phyloP scores from a whole-genome alignment of 2,329 filamentous ascomycete species.

The Aspergillus sergii region DNA sequence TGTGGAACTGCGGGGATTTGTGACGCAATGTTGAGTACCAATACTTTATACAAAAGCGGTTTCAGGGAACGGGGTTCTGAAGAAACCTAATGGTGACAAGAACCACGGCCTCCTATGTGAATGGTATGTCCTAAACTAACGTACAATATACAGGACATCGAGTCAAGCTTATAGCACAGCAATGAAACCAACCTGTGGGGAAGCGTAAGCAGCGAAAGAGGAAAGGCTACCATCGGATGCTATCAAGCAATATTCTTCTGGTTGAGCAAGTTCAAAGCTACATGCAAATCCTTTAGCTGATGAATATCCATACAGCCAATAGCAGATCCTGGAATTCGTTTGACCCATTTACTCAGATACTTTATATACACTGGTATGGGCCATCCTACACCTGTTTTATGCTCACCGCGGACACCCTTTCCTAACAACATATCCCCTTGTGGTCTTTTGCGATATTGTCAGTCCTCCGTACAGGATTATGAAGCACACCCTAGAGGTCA shows the following conservation, averaged over 20 bases:
- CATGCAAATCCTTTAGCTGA: too few relatives aligned
- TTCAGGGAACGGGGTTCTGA: too few relatives aligned
- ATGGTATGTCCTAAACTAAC: not conserved
- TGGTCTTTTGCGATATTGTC: not conserved
- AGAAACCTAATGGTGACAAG: not conserved
- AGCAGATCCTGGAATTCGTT: not conserved
- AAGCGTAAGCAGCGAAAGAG: too few relatives aligned
- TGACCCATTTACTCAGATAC: not conserved
- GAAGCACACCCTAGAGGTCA: not conserved
- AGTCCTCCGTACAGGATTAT: not conserved
- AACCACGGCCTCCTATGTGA: not conserved
- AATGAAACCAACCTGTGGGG: too few relatives aligned
- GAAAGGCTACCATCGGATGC: too few relatives aligned
- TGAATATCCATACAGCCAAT: not conserved
- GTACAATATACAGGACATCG: not conserved
- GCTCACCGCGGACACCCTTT: not conserved
- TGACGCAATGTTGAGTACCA: not conserved
- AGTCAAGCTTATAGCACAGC: not conserved
- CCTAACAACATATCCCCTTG: too few relatives aligned
- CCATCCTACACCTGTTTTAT: not conserved
- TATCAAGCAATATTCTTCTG: too few relatives aligned
- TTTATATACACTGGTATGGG: not conserved
- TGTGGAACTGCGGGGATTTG: not conserved
- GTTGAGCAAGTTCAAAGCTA: too few relatives aligned
- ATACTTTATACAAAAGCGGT: not conserved